phyloP scores from a whole-genome alignment of 2,329 filamentous ascomycete genomes.

The Fusarium stilboides region DNA sequence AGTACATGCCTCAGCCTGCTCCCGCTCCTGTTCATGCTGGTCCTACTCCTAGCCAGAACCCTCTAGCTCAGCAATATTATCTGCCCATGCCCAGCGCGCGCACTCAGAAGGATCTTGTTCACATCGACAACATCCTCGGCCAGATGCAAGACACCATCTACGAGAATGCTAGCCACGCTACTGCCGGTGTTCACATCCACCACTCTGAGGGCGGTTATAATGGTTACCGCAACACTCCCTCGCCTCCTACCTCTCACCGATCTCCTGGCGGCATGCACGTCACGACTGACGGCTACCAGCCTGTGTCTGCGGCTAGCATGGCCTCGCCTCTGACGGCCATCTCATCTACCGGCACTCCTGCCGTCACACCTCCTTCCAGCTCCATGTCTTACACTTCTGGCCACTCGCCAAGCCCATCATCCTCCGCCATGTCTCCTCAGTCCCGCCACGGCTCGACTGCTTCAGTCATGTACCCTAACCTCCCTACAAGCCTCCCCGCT shows the following conservation, averaged over 20 bases:
- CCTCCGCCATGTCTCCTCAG: conserved; percentile 77
- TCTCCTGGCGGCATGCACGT: conserved; percentile 54
- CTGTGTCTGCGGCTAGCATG: conserved; percentile 69
- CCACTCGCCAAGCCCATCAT: conserved; percentile 82
- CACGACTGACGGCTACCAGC: conserved; percentile 56
- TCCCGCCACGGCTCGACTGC: conserved; percentile 73
- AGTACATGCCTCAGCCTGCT: conserved; percentile 68
- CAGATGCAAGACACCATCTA: conserved; percentile 98
- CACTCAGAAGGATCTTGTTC: conserved; percentile 93
- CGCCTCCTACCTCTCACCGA: conserved; percentile 62
- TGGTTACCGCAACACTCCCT: conserved; percentile 71
- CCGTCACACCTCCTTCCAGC: conserved; percentile 82
- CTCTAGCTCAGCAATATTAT: conserved; percentile 80
- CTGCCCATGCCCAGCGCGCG: conserved; percentile 89
- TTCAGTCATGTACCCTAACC: conserved; percentile 80
- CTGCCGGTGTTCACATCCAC: conserved; percentile 83
- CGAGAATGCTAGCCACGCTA: conserved; percentile 88
- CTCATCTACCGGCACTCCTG: conserved; percentile 79
- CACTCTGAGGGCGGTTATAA: conserved; percentile 76
- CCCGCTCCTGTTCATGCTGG: conserved; percentile 67
- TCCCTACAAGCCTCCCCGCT: conserved; percentile 69
- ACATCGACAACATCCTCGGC: conserved; percentile 95
- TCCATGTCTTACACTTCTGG: conserved; percentile 83
- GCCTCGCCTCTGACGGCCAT: conserved; percentile 73
- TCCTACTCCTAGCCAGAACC: conserved; percentile 71